Evolutionary conservation across 192 early-diverging fungal genomes (phyloP), one percentile per base, ranked within the genome.

Genomic region (Backusella parvicylindrica): DNA sequence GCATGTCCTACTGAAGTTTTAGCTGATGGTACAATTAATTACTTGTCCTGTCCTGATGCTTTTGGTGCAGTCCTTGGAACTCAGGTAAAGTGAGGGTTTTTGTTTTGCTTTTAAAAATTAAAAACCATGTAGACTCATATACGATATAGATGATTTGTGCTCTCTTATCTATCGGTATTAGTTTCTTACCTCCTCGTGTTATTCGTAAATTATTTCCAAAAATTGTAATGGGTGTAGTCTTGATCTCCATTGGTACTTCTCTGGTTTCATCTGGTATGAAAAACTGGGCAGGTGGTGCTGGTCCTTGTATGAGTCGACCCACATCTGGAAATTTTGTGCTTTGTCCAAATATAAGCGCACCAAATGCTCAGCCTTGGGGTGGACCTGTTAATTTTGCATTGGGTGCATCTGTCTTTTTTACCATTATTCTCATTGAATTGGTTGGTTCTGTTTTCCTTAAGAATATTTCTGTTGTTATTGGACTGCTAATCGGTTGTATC

Each of bases 361-460:
- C 87, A 0, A 86, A 84, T 23, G 87, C 87, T 13, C 80, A 81
- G 3, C 87, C 87, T 0, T 88, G 87, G 87, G 87, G 87, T 16
- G 75, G 74, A 15, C 78, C 82, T 7, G 75, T 77, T 23, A 88
- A 82, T 73, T 77, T 88, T 32, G 87, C 87, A 35, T 74, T 88
- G 2, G 87, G 87, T 11, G 77, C 86, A 32, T 41, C 80, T 37
- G 86, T 87, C 21, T 88, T 83, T 28, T 69, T 78, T 5, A 70
- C 74, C 11, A 88, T 88, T 64, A 79, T 88, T 23, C 1, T 88
- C 9, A 81, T 88, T 30, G 87, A 88, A 65, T 78, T 84, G 69
- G 81, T 88, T 76, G 87, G 87, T 8, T 88, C 87, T 7, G 85
- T 87, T 8, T 88, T 88, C 67, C 76, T 88, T 71, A 88, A 88